Evolutionary conservation across 1,284 basidiomycete genomes (phyloP), one percentile per base, ranked within the genome.

Genomic region (Wolfiporia cocos): DNA sequence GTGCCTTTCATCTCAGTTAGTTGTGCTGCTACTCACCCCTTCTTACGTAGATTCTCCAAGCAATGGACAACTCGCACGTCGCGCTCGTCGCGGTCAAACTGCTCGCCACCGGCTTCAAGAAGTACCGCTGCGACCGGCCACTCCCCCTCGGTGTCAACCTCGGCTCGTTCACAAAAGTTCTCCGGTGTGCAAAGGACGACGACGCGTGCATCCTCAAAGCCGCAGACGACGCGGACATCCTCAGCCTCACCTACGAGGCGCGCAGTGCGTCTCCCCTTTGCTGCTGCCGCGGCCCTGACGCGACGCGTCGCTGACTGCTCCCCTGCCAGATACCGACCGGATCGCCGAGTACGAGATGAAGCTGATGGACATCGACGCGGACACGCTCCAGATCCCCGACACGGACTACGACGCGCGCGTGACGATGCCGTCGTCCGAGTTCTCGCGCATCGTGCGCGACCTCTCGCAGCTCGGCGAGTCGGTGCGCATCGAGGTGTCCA

Each of bases 21-120:
- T 18, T n/a, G n/a, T n/a, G n/a, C n/a, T n/a, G n/a, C n/a, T n/a
- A n/a, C n/a, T n/a, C n/a, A n/a, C n/a, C n/a, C n/a, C n/a, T n/a
- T n/a, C n/a, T n/a, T n/a, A n/a, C 35, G 19, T 49, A 85, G 81
- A 80, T 81, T 43, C 76, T 97, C 12, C 96, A 99, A 74, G 95
- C 96, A 1, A 99, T 99, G 96, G 96, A 99, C 74, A 98, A 97
- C 77, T 98, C 95, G 5, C 96, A 99, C 67, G 95, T 99, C 57
- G 96, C 95, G 1, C 86, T 98, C 47, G 95, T 98, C 29, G 70
- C 90, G 6, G 87, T 95, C 38, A 76, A 84, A 49, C 76, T 97
- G 37, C 68, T 82, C 22, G 76, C 80, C 1, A 69, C 75, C 0
- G 89, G 89, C 23, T 97, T 97, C 72, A 81, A 87, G 58, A 74